Conservation (phyloP, 768 basidiomycete species). For the Mrakia frigida region DNA sequence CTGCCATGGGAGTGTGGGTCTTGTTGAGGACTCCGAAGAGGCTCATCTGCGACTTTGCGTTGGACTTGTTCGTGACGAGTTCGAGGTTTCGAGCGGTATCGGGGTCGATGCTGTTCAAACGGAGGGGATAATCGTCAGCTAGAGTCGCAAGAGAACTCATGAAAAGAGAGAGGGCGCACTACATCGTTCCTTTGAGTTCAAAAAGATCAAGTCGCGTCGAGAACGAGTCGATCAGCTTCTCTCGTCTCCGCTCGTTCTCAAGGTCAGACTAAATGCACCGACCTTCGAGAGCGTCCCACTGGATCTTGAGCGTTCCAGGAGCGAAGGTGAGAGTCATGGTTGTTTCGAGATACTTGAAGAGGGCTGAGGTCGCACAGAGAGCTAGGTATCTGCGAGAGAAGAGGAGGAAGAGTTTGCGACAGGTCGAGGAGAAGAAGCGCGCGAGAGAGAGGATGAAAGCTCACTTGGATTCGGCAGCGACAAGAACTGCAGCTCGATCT, state of each 20-base stretch:
- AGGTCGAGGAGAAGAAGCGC: not conserved
- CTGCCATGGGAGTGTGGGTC: constrained; percentile 64
- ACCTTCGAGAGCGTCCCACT: constrained; percentile 66
- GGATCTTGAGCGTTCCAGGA: constrained; percentile 39
- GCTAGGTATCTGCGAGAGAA: constrained; percentile 66
- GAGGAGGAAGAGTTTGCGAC: too few species aligned
- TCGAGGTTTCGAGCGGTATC: constrained; percentile 86
- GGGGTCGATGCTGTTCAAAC: constrained; percentile 57
- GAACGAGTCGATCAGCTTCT: not conserved
- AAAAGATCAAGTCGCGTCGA: not conserved
- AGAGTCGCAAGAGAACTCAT: too few species aligned
- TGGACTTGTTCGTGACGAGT: constrained; percentile 67
- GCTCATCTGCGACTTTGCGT: constrained; percentile 18
- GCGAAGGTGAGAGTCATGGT: constrained; percentile 68
- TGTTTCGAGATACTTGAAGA: constrained; percentile 77
- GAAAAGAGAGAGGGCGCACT: constrained; percentile 43
- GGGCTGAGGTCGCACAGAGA: constrained; percentile 73
- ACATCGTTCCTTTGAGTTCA: constrained; percentile 63
- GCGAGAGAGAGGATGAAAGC: constrained; percentile 34
- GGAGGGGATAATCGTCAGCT: not conserved
- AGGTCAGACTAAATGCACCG: not conserved
- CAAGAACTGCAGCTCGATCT: constrained; percentile 69
- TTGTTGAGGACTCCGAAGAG: constrained; percentile 32
- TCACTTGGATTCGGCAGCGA: constrained; percentile 74
- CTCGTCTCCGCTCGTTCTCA: not conserved